Base-by-base conservation (phyloP, 2,329 filamentous ascomycete genomes). In the Hymenoscyphus occultus region DNA sequence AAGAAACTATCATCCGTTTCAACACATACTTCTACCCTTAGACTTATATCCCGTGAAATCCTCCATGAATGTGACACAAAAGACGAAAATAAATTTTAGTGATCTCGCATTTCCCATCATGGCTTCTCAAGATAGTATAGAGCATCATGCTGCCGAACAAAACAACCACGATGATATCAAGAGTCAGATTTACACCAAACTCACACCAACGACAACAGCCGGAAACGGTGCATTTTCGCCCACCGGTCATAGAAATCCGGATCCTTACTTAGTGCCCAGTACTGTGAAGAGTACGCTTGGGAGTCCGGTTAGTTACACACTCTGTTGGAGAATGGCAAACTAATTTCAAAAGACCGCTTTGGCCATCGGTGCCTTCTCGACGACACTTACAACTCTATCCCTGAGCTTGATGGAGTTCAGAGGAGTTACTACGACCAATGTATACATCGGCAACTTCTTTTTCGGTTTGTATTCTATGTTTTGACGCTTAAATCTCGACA, bases 321-420 rank as follows among this genome's bases (percentile, higher is more conserved):
- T 63, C 51, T 32, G 48, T 14, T 12, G n/a, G 10, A 45, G 5
- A 39, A 19, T 9, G 19, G 22, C 19, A n/a, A 10, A 45, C 22
- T 58, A 19, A 19, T n/a, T 35, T 42, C 19, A 28, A 14, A 19
- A 80, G 78, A 82, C 81, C 10, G 80, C 81, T 0, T 72, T 84
- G 0, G 80, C 80, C 0, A 80, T 84, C 39, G 82, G 82, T 0
- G 82, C 80, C 2, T 85, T 86, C 67, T 79, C 81, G 0, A 85
- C 82, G 1, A 85, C 83, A 0, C 69, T 86, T 16, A 84, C 81
- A 0, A 84, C 83, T 0, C 74, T 86, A 0, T 84, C 82, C 0
- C 73, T 84, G 0, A 79, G 79, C n/a, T 71, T 85, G 59, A 85
- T 85, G 82, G 83, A 83, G 70, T 85, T 78, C 76, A 77, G 84